phyloP scores from a whole-genome alignment of 2,329 filamentous ascomycete species.

The Fonsecaea erecta region DNA sequence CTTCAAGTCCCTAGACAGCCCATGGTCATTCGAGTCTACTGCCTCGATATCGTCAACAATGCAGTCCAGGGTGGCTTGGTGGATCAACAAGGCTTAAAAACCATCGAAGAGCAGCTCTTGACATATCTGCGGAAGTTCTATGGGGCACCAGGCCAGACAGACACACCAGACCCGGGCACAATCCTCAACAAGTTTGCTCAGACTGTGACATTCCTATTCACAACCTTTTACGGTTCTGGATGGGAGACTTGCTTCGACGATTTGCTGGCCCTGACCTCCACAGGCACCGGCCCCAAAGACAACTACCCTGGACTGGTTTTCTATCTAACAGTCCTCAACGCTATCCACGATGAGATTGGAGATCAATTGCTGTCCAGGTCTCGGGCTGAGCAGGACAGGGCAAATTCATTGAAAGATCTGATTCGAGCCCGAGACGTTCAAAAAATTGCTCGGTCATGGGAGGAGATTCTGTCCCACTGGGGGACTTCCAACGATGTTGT shows the following conservation, averaged over 20 bases:
- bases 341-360: conserved; percentile 96
- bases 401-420: conserved; percentile 88
- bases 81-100: conserved; percentile 71
- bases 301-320: conserved; percentile 79
- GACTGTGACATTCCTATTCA: conserved; percentile 92
- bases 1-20: conserved; percentile 73
- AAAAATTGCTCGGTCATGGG: conserved; percentile 88
- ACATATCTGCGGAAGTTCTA: conserved; percentile 80
- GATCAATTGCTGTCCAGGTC: conserved; percentile 84
- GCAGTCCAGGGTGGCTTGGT: conserved; percentile 80
- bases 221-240: conserved; percentile 78
- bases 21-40: conserved; percentile 85
- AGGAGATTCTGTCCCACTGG: conserved; percentile 83
- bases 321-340: conserved; percentile 84
- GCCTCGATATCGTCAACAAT: conserved; percentile 90
- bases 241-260: conserved; percentile 94
- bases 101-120: conserved; percentile 80
- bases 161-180: conserved; percentile 69
- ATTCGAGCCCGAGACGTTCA: conserved; percentile 84
- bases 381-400: conserved; percentile 77
- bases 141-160: conserved; percentile 55
- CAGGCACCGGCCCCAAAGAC: conserved; percentile 64
- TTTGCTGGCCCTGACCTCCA: conserved; percentile 74
- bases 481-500: conserved; percentile 70
- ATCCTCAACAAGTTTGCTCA: conserved; percentile 98